Evolutionary conservation across 202 grass and related monocot genomes (phyloP), one percentile per base, ranked within the genome.

Genomic region (Brachypodium distachyon): DNA sequence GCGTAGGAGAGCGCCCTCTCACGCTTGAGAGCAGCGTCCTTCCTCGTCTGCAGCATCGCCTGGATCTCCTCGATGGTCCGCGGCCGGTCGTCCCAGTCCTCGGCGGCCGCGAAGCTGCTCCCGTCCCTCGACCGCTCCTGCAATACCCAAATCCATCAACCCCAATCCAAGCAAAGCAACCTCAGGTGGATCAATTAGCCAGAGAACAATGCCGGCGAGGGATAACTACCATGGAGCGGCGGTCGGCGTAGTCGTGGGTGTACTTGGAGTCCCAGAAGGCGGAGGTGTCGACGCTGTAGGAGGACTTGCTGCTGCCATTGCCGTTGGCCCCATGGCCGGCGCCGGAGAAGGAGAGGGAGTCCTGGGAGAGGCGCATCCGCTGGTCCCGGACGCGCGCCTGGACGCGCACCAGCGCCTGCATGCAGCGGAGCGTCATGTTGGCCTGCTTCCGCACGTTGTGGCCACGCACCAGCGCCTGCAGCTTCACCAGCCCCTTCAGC

Each of bases 381-480:
- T 94, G 94, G 84, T 97, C 94, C 1, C 94, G 59, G 4, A 97
- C 88, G 1, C 89, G 89, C 14, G 88, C 91, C 84, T 97, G 94
- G 9, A 94, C 91, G 40, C 91, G 73, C 11, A 94, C 88, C 43
- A 97, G 88, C 17, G 94, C 94, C 76, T 97, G 94, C 91, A 97
- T 97, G 82, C 94, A 92, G 13, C 94, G 86, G 8, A 97, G 88
- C 76, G 94, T 94, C 88, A 94, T 90, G 79, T 94, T 90, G 48
- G 94, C 94, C 59, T 97, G 94, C 59, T 92, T 97, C 16, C 94
- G 78, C 28, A 97, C 94, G 81, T 97, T 97, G 86, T 97, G 94
- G 2, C 94, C 94, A 7, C 94, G 85, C 42, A 97, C 94, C 7
- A 97, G 81, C 62, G 94, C 94, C 79, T 97, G 94, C 64, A 97